Percentiles rank a stretch among this genome's conserved stretches.
Evolutionary conservation across 2,329 filamentous ascomycete genomes (phyloP).

Genomic region (Fusarium xyrophilum): DNA sequence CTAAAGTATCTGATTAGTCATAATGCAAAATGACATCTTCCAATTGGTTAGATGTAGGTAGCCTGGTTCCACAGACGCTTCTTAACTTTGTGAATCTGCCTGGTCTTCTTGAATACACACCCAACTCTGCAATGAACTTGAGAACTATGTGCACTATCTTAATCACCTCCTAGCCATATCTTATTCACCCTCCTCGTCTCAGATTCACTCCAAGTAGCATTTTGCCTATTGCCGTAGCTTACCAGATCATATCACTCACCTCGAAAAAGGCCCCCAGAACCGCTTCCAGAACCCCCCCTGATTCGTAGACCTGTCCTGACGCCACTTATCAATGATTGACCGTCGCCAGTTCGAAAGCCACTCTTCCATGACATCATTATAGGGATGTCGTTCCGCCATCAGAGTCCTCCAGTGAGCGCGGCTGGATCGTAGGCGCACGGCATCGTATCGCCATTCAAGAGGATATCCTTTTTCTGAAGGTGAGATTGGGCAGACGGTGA

Average conservation of each 20-base stretch:
- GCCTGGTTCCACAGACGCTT: rapidly evolving
- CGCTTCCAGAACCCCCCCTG: background rate
- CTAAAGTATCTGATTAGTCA: background rate
- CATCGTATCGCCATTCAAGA: background rate
- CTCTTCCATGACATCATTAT: background rate
- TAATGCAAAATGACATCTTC: rapidly evolving
- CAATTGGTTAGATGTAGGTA: background rate
- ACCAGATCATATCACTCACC: background rate
- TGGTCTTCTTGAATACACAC: too few species aligned
- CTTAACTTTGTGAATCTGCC: background rate
- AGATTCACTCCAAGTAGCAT: rapidly evolving
- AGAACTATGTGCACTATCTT: too few species aligned
- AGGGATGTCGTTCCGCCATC: background rate
- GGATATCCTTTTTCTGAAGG: background rate
- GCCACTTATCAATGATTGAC: background rate
- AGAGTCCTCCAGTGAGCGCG: background rate
- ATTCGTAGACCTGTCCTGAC: too few species aligned
- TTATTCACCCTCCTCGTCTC: rapidly evolving
- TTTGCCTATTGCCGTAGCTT: rapidly evolving
- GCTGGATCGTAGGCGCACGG: background rate
- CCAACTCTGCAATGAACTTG: rapidly evolving
- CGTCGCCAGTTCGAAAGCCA: background rate
- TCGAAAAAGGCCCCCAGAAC: background rate
- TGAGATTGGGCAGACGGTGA: background rate
- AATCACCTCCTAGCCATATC: rapidly evolving